Evolutionary conservation across 345 rosid species (phyloP).

Genomic region (Sisymbrium altissimum): DNA sequence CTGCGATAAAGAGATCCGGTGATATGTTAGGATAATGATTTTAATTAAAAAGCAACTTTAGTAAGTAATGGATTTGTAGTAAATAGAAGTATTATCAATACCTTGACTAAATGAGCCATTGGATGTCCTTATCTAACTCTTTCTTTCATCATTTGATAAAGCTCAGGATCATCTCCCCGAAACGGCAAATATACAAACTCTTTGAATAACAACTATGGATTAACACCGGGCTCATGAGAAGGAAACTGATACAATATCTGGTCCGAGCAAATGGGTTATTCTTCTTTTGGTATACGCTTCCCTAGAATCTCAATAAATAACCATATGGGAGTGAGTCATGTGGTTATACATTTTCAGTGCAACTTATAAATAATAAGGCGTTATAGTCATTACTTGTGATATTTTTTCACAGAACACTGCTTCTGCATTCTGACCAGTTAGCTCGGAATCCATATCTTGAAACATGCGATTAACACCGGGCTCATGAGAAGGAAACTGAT

Average conservation of each 20-base stretch:
- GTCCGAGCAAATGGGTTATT: slow-evolving; percentile 87
- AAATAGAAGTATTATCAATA: slow-evolving; percentile 16
- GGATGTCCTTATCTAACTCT: slow-evolving; percentile 88
- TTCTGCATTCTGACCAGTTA: slow-evolving; percentile 69
- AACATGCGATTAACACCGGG: slow-evolving; percentile 33
- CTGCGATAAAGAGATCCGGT: slow-evolving; percentile 37
- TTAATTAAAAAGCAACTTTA: not conserved
- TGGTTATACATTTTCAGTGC: not conserved
- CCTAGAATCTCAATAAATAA: no score
- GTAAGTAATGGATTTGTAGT: not conserved
- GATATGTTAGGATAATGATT: not conserved
- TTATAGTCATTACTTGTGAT: slow-evolving; percentile 44
- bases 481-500: not conserved
- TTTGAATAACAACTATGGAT: not conserved
- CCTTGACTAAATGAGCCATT: slow-evolving; percentile 96
- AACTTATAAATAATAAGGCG: slow-evolving; percentile 4
- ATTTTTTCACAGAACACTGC: slow-evolving; percentile 81
- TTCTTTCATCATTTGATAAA: slow-evolving; percentile 72
- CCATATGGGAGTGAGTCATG: slow-evolving; percentile 13
- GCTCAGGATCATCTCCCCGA: slow-evolving; percentile 86
- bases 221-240: not conserved
- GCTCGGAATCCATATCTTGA: slow-evolving; percentile 63
- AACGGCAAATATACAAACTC: not conserved
- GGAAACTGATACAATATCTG: slow-evolving; percentile 41
- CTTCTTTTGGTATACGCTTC: slow-evolving; percentile 84